Evolutionary conservation across 2,329 filamentous ascomycete genomes (phyloP), one percentile per base, ranked within the genome.

Genomic region (Microsporum audouinii): DNA sequence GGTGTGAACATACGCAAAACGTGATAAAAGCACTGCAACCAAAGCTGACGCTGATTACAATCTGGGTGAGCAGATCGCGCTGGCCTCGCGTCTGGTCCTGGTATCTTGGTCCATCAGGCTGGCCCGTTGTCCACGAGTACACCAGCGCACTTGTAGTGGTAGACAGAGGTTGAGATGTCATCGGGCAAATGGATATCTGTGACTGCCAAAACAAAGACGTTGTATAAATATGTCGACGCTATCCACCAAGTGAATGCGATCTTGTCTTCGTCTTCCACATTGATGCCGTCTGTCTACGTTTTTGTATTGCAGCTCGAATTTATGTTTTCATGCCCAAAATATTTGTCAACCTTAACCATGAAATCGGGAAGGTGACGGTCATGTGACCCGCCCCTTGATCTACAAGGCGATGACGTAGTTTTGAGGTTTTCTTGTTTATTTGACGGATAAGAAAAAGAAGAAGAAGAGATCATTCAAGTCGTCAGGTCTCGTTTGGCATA

Each of bases 21-120:
- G 75, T 69, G 33, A 78, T 64, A 61, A 78, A 78, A 27, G 77
- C 77, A 49, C 69, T 69, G 60, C 77, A 61, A 12, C 77, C 77
- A 29, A 79, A 65, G 3, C 69, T 68, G n/a, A 70, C 69, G 62
- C 76, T 78, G 38, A 78, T 72, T 55, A 75, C 71, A 33, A 77
- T 70, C 63, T 79, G 77, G 14, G 76, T 76, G 57, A 72, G 73
- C 62, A 77, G 64, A 67, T 77, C 75, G 57, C 75, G 72, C 60
- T 71, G 71, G 10, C 69, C 66, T 58, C 65, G 66, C 10, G 68
- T 65, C 63, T 72, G 73, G 61, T 72, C 70, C 36, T 61, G 65
- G 68, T 69, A 74, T 41, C 62, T 65, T 31, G 64, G 67, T 27
- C 63, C 62, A 33, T 64, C 63, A 17, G 63, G 65, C n/a, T 68